Conservation (phyloP, 2,329 filamentous ascomycete genomes). For the Botrytis fragariae region DNA sequence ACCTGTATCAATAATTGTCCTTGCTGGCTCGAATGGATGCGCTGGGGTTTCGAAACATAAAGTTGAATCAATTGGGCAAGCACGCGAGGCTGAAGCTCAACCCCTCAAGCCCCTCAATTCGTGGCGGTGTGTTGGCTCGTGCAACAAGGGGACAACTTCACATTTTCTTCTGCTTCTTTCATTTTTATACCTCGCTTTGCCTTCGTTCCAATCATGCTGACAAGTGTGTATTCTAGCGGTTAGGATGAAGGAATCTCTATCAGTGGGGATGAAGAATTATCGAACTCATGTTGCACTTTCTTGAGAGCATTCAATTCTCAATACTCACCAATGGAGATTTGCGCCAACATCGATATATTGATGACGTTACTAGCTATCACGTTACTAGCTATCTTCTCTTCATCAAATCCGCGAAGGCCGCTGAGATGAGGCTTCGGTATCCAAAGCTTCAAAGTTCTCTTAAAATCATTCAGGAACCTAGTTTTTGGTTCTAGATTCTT, state of each 20-base stretch:
- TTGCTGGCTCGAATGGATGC: constrained; percentile 16
- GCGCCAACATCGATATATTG: neutral
- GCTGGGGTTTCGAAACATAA: constrained; percentile 13
- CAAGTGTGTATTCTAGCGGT: neutral
- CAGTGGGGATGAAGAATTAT: neutral
- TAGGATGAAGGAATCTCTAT: too few relatives aligned
- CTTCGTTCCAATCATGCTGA: neutral
- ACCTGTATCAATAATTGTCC: neutral
- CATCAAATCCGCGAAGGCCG: neutral
- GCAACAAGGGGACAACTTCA: neutral
- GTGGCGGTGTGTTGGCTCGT: constrained; percentile 11
- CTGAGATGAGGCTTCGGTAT: neutral
- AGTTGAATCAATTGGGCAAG: constrained; percentile 12
- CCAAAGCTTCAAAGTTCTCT: neutral
- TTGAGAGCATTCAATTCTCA: neutral
- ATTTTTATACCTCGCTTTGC: neutral
- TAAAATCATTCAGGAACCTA: neutral
- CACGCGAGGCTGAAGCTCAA: constrained; percentile 12
- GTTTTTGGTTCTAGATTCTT: neutral
- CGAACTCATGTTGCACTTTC: neutral
- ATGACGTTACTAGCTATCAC: neutral
- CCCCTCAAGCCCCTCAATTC: constrained; percentile 7
- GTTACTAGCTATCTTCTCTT: neutral
- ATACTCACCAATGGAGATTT: neutral
- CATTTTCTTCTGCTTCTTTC: neutral